phyloP scores from a whole-genome alignment of 768 basidiomycete genomes.

The Collybia sp. region DNA sequence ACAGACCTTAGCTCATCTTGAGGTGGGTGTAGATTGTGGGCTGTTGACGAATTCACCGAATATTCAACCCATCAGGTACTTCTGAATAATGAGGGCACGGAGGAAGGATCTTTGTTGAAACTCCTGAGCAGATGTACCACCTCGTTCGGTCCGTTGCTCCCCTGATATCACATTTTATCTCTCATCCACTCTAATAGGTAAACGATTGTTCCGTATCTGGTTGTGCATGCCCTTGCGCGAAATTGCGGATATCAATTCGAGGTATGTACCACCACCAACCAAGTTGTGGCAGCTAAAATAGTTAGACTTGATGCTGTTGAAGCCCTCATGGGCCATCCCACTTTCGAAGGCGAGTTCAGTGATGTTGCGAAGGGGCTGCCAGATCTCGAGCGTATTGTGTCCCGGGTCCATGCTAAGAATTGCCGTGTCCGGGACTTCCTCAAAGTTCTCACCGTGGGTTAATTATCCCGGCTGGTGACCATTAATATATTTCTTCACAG shows the following conservation, averaged over 20 bases:
- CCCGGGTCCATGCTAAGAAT: conserved; percentile 90
- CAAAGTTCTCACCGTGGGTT: conserved; percentile 67
- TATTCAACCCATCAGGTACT: conserved; percentile 49
- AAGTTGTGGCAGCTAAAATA: neutral
- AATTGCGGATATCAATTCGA: conserved; percentile 79
- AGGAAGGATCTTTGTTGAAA: conserved; percentile 84
- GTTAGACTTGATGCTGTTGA: conserved; percentile 88
- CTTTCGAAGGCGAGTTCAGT: conserved; percentile 73
- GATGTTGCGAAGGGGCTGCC: conserved; percentile 78
- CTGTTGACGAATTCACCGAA: neutral
- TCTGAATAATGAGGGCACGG: conserved; percentile 89
- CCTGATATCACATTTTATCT: neutral
- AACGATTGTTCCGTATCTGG: conserved; percentile 96
- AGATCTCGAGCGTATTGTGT: conserved; percentile 91
- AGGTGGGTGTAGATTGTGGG: conserved; percentile 41
- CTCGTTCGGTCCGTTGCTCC: conserved; percentile 67
- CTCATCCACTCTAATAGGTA: conserved; percentile 46
- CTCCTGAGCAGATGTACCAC: conserved; percentile 82
- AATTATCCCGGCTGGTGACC: neutral
- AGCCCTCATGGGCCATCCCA: conserved; percentile 78
- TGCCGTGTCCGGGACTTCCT: conserved; percentile 86
- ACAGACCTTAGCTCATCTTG: conserved; percentile 91
- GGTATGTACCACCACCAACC: conserved; percentile 37
- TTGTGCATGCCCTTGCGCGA: conserved; percentile 87
- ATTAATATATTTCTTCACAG: conserved; percentile 26